These are phyloP conservation scores for Euryodendron excelsum DNA, from an alignment of 148 eudicot genomes.

Conservation along the genomic window DNA sequence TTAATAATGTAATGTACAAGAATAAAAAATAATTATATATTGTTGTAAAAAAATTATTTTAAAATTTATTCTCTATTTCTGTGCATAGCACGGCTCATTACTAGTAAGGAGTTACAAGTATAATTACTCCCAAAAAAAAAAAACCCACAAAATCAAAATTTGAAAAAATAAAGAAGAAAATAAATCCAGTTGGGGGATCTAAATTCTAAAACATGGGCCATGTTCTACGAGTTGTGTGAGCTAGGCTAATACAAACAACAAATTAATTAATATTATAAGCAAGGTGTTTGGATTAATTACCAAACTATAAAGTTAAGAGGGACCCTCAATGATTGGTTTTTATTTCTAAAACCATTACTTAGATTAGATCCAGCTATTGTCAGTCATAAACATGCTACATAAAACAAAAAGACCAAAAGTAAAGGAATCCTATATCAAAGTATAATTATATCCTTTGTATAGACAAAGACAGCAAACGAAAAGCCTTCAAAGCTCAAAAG, in stretches of 20 bases:
- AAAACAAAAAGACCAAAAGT: conserved; percentile 20
- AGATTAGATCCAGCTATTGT: conserved; percentile 14
- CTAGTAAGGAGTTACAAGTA: too few relatives aligned
- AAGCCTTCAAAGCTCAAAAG: conserved; percentile 12
- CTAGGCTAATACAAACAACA: not conserved
- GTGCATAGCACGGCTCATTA: too few relatives aligned
- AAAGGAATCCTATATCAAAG: not conserved
- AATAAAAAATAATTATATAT: too few relatives aligned
- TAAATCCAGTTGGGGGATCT: not conserved
- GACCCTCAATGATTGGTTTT: conserved; percentile 10
- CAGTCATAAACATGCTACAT: not conserved
- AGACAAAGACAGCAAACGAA: not conserved
- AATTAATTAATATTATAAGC: not conserved
- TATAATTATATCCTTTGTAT: not conserved
- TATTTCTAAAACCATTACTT: not conserved
- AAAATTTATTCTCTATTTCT: too few relatives aligned
- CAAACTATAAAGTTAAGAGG: not conserved
- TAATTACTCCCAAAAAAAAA: too few relatives aligned
- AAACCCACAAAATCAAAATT: too few relatives aligned
- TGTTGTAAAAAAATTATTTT: too few relatives aligned
- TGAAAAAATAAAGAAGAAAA: too few relatives aligned
- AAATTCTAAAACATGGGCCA: not conserved
- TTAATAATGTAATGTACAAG: too few relatives aligned
- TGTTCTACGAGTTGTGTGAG: not conserved
- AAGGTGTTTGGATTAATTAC: not conserved